Conservation (phyloP, 345 rosid species). For the Erysimum cheiranthoides region DNA sequence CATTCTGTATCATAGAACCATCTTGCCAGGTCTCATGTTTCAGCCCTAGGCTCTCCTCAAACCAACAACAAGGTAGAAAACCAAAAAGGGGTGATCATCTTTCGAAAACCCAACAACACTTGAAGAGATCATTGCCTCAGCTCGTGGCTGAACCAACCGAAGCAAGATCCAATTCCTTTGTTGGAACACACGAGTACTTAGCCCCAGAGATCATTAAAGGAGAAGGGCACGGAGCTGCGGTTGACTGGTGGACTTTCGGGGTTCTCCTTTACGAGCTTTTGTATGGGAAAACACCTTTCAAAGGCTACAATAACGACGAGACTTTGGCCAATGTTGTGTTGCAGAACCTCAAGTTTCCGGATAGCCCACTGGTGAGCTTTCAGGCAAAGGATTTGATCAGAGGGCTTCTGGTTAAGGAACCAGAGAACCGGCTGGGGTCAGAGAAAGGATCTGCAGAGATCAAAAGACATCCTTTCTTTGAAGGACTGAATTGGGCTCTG, state of each 20-base stretch:
- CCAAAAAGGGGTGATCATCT: conserved; percentile 58
- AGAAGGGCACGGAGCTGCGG: conserved; percentile 98
- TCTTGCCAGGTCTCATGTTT: conserved; percentile 88
- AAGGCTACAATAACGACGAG: conserved; percentile 86
- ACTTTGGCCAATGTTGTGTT: conserved; percentile 80
- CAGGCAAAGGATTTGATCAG: conserved; percentile 91
- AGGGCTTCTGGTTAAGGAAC: conserved; percentile 85
- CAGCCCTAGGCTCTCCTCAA: conserved; percentile 81
- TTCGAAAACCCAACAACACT: conserved; percentile 42
- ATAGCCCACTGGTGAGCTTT: conserved; percentile 73
- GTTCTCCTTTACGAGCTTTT: conserved; percentile 88
- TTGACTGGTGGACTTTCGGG: conserved; percentile 99
- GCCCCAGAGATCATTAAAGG: conserved; percentile 99
- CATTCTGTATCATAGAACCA: conserved; percentile 74
- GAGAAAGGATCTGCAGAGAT: conserved; percentile 93
- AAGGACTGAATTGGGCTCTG: conserved; percentile 93
- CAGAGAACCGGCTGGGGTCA: conserved; percentile 79
- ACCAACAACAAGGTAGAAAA: conserved; percentile 65
- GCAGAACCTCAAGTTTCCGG: conserved; percentile 80
- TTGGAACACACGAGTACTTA: conserved; percentile 96
- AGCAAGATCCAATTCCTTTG: conserved; percentile 95
- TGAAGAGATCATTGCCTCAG: conserved; percentile 72
- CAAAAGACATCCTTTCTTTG: conserved; percentile 94
- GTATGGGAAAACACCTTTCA: conserved; percentile 90
- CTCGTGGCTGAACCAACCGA: conserved; percentile 98